These are phyloP conservation scores for Cerrena zonata DNA, from an alignment of 1,284 basidiomycete genomes.

Conservation along the genomic window DNA sequence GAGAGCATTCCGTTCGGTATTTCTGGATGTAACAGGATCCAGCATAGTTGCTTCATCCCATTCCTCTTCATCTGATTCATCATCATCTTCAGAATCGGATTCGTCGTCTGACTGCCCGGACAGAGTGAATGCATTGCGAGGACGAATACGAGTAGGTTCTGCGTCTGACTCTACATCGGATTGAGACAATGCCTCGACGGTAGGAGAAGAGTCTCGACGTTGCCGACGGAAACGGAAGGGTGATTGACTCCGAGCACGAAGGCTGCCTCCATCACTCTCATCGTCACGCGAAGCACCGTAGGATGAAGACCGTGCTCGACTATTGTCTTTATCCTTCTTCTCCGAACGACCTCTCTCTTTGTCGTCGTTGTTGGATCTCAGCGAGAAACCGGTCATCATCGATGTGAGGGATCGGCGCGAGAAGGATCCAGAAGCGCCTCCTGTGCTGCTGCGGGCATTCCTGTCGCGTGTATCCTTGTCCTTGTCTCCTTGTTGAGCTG, in stretches of 20 bases:
- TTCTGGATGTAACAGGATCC: slow-evolving; percentile 70
- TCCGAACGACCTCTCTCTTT: slow-evolving; percentile 50
- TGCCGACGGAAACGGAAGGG: slow-evolving; percentile 63
- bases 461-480: slow-evolving; percentile 9
- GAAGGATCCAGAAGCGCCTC: slow-evolving; percentile 41
- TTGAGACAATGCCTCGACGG: slow-evolving; percentile 66
- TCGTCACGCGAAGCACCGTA: slow-evolving; percentile 26
- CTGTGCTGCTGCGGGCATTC: slow-evolving; percentile 24
- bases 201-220: slow-evolving; percentile 62
- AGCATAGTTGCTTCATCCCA: slow-evolving; percentile 60
- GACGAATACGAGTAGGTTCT: slow-evolving; percentile 31
- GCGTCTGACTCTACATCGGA: slow-evolving; percentile 56
- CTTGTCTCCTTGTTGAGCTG: slow-evolving; percentile 27
- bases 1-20: slow-evolving; percentile 72
- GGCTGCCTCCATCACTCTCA: slow-evolving; percentile 24
- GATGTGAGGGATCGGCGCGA: slow-evolving; percentile 60
- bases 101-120: slow-evolving; percentile 30
- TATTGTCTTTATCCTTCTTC: slow-evolving; percentile 29
- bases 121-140: slow-evolving; percentile 22
- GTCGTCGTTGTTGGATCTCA: slow-evolving; percentile 45
- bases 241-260: slow-evolving; percentile 63
- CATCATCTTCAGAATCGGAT: slow-evolving; percentile 18
- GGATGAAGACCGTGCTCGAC: slow-evolving; percentile 48
- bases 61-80: slow-evolving; percentile 22
- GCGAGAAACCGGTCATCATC: slow-evolving; percentile 63